These are phyloP conservation scores for Globisporangium barbulae DNA, from an alignment of 352 stramenopile genomes.

Conservation along the genomic window DNA sequence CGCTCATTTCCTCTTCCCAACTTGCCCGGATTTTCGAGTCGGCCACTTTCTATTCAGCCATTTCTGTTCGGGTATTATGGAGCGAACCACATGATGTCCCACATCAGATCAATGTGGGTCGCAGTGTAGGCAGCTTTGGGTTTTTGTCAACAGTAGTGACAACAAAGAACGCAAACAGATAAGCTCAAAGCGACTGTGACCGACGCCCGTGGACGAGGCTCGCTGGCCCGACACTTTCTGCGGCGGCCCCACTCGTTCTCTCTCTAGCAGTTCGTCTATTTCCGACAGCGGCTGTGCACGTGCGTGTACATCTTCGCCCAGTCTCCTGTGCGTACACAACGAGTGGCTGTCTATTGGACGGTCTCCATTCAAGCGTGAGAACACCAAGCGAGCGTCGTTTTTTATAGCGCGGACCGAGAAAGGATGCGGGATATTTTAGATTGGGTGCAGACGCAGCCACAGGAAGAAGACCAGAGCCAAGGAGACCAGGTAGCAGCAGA, in stretches of 20 bases:
- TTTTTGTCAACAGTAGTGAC: background rate
- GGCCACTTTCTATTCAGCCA: background rate
- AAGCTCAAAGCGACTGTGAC: background rate
- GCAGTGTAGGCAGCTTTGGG: background rate
- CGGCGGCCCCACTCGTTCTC: background rate
- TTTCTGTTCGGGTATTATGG: background rate
- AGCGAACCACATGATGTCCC: background rate
- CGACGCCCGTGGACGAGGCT: background rate
- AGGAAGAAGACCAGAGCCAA: background rate
- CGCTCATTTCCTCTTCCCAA: conserved; percentile 32
- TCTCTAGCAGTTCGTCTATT: background rate
- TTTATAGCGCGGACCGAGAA: background rate
- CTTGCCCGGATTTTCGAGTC: conserved; percentile 5
- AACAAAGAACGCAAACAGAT: background rate
- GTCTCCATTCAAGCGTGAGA: background rate
- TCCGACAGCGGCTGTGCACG: background rate
- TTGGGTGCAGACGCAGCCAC: conserved; percentile 4
- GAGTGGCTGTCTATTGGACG: background rate
- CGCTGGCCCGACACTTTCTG: background rate
- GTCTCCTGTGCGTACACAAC: background rate
- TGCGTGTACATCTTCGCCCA: background rate
- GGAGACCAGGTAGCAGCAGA: background rate
- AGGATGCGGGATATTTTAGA: conserved; percentile 13
- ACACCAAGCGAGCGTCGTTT: conserved; percentile 1
- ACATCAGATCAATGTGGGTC: conserved; percentile 1